Base-by-base conservation (phyloP, 306 rosid genomes). In the Malus asiatica region DNA sequence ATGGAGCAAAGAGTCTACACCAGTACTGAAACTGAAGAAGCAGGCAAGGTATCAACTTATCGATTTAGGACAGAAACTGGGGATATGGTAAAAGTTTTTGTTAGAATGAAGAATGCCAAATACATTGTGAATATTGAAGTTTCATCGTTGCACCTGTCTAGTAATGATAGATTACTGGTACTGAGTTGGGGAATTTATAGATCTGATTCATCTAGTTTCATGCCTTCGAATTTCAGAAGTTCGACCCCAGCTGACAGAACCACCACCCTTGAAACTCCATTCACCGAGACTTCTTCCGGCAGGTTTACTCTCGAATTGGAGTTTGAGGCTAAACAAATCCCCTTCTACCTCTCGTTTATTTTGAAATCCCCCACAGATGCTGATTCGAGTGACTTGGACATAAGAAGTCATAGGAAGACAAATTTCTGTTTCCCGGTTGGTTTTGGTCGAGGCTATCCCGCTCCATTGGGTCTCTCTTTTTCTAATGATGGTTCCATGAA, bases 351-450 rank as follows among this genome's bases (percentile, higher is more conserved):
- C 77, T 90, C 97, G 7, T 92, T 95, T 87, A 70, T 83, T 65
- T 76, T 95, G 75, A 90, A 72, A 66, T 70, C 79, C 20, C 68
- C 79, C 3, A 71, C 48, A 29, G 77, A 73, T 58, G 81, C 65
- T 73, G 84, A 78, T 70, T 59, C 78, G 15, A 63, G 83, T 78
- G 86, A 70, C 67, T 68, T 72, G 23, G 88, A 90, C 65, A 87
- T 92, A 30, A 85, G 86, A 82, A 95, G 91, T 81, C 97, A 89
- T 48, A 81, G 87, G 84, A 89, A 86, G 84, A 89, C 82, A 62
- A 92, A 79, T 74, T 90, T 89, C 69, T 88, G 89, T 72, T 92
- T 92, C 35, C 97, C 98, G 1, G 85, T 95, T 85, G 98, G 97
- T 74, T 89, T 83, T 61, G 83, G 61, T 80, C 78, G 73, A 11